Evolutionary conservation across 2,329 filamentous ascomycete species (phyloP).

Genomic region (Geosmithia flava): DNA sequence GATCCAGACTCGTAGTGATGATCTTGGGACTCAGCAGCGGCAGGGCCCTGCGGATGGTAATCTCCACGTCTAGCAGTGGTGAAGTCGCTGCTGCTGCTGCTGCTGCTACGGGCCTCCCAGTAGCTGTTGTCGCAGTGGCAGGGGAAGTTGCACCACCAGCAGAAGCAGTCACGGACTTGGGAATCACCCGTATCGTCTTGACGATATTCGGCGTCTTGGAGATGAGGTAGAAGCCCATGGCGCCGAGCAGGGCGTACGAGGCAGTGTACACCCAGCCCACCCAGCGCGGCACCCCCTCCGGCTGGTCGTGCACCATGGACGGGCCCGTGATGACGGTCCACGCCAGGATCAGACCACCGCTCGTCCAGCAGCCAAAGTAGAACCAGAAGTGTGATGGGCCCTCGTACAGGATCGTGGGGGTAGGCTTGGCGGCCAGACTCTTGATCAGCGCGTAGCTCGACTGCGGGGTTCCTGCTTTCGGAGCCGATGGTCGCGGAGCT

Average conservation of each 20-base stretch:
- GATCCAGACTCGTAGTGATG: constrained; percentile 20
- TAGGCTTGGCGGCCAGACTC: constrained; percentile 41
- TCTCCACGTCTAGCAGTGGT: constrained; percentile 33
- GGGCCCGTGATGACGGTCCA: constrained; percentile 23
- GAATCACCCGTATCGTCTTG: constrained; percentile 42
- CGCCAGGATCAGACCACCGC: constrained; percentile 28
- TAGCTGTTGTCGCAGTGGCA: constrained; percentile 5
- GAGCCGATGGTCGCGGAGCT: background rate
- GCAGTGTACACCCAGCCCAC: constrained; percentile 43
- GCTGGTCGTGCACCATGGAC: constrained; percentile 7
- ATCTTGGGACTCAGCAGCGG: constrained; percentile 31
- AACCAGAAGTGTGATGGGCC: constrained; percentile 52
- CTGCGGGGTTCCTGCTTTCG: constrained; percentile 5
- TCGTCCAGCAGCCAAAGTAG: constrained; percentile 45
- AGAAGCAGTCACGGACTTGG: constrained; percentile 10
- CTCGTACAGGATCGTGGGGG: constrained; percentile 50
- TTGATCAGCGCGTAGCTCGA: constrained; percentile 34
- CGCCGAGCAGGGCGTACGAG: constrained; percentile 46
- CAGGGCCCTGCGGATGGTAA: constrained; percentile 35
- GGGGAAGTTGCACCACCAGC: constrained; percentile 5
- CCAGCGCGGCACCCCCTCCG: constrained; percentile 41
- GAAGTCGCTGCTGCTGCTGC: background rate
- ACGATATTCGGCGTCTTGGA: constrained; percentile 46
- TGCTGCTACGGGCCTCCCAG: background rate
- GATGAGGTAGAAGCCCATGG: constrained; percentile 47